Base-by-base conservation (phyloP, 805 yeast genomes). In the Limtongia smithiae region DNA sequence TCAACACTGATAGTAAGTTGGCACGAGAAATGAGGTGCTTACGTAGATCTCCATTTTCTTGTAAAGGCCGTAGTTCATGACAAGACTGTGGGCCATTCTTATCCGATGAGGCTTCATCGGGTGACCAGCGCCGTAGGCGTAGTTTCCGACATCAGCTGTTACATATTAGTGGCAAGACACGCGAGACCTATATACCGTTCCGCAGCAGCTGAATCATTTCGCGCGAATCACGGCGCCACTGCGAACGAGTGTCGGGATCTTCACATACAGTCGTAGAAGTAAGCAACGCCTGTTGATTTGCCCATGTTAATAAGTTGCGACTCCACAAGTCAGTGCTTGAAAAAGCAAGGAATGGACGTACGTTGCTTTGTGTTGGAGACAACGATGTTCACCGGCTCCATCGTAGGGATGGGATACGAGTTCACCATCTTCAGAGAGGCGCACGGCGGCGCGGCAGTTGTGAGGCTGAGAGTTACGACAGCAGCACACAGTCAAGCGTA, bases 81-180 rank as follows among this genome's bases (percentile, higher is more conserved):
- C 86, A 62, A 93, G 75, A 36, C 95, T 87, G 68, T 93, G 97
- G 6, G 97, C 95, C 95, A 93, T 90, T 80, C 97, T 84, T 71
- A 93, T 89, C 65, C 98, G 81, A 68, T 91, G 97, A 21, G 98
- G 98, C 67, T 93, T 93, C 98, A 93, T 93, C 35, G 97, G 97
- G 68, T 93, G 98, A 25, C 96, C 96, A 3, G 96, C 93, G 49
- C 97, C 97, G 66, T 93, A 93, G 38, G 97, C 95, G 69, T 91
- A 91, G 71, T 93, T 93, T 31, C 97, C 97, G 41, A 93, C 96
- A 66, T 91, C 98, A 25, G 96, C 74, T 61, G n/a, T 30, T n/a
- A 30, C 33, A n/a, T n/a, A n/a, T n/a, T n/a, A n/a, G n/a, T n/a
- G n/a, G n/a, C n/a, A n/a, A n/a, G n/a, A n/a, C n/a, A n/a, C n/a